These are phyloP conservation scores for Geoglossum cookeanum DNA, from an alignment of 2,329 filamentous ascomycete species.

Conservation along the genomic window DNA sequence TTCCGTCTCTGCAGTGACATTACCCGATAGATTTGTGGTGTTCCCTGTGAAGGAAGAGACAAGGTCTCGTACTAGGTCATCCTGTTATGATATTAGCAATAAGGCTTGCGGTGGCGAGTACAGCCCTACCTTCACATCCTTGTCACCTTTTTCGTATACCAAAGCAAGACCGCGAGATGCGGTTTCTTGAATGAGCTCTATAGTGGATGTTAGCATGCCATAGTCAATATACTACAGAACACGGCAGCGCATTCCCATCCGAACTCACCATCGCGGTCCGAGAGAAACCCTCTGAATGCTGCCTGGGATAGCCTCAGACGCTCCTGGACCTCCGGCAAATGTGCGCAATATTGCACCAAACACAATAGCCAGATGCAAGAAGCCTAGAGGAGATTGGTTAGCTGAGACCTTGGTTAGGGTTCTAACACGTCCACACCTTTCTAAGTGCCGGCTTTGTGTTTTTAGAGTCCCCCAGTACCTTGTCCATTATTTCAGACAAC, in stretches of 20 bases:
- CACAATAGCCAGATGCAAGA: conserved; percentile 92
- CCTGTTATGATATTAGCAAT: conserved; percentile 14
- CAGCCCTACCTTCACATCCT: conserved; percentile 37
- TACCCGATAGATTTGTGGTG: conserved; percentile 47
- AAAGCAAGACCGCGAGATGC: conserved; percentile 79
- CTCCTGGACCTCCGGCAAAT: conserved; percentile 52
- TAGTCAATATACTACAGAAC: neutral
- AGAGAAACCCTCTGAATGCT: conserved; percentile 73
- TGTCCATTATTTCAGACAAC: conserved; percentile 42
- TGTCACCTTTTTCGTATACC: conserved; percentile 83
- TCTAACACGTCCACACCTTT: conserved; percentile 27
- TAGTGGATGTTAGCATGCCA: neutral
- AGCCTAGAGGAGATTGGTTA: conserved; percentile 24
- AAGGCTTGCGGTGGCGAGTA: neutral
- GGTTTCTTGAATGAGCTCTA: conserved; percentile 76
- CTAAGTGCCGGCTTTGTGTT: conserved; percentile 74
- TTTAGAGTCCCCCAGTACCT: conserved; percentile 57
- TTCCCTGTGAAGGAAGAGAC: conserved; percentile 75
- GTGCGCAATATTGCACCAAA: conserved; percentile 74
- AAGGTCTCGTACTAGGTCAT: conserved; percentile 69
- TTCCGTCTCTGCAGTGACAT: conserved; percentile 78
- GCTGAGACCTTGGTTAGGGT: neutral
- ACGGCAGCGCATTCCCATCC: neutral
- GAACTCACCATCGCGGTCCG: conserved; percentile 53
- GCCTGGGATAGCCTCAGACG: conserved; percentile 62